phyloP scores from a whole-genome alignment of 495 filamentous ascomycete genomes.

The Aspergillus nidulans region DNA sequence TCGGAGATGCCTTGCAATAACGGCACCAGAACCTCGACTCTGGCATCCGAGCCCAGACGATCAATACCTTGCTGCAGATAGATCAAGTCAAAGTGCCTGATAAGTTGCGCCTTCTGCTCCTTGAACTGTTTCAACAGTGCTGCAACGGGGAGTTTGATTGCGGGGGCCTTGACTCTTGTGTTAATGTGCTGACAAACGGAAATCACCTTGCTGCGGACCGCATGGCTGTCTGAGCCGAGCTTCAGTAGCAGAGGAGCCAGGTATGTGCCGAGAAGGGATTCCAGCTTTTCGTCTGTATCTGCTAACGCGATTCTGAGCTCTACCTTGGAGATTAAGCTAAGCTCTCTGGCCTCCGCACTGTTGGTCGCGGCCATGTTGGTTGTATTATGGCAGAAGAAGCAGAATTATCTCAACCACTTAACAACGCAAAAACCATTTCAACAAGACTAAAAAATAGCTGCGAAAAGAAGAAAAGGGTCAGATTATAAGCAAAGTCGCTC shows the following conservation, averaged over 20 bases:
- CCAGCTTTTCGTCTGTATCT: slow-evolving; percentile 76
- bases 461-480: not conserved
- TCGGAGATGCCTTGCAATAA: slow-evolving; percentile 69
- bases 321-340: slow-evolving; percentile 82
- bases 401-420: not conserved
- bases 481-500: not conserved
- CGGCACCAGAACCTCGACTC: slow-evolving; percentile 64
- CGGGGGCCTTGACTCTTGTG: slow-evolving; percentile 60
- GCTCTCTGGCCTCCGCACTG: slow-evolving; percentile 67
- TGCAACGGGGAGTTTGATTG: slow-evolving; percentile 77
- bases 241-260: slow-evolving; percentile 81
- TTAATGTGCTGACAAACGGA: slow-evolving; percentile 76
- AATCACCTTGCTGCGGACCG: slow-evolving; percentile 79
- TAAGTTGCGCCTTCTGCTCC: slow-evolving; percentile 60
- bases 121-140: slow-evolving; percentile 88
- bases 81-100: slow-evolving; percentile 82
- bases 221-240: slow-evolving; percentile 69
- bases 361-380: slow-evolving; percentile 34
- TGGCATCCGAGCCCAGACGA: slow-evolving; percentile 58
- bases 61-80: slow-evolving; percentile 85
- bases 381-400: not conserved
- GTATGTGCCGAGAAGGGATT: slow-evolving; percentile 69
- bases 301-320: slow-evolving; percentile 85
- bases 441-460: not conserved
- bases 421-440: not conserved